Evolutionary conservation across 1,139 yeast genomes (phyloP).

Genomic region (Suhomyces atakaporum): DNA sequence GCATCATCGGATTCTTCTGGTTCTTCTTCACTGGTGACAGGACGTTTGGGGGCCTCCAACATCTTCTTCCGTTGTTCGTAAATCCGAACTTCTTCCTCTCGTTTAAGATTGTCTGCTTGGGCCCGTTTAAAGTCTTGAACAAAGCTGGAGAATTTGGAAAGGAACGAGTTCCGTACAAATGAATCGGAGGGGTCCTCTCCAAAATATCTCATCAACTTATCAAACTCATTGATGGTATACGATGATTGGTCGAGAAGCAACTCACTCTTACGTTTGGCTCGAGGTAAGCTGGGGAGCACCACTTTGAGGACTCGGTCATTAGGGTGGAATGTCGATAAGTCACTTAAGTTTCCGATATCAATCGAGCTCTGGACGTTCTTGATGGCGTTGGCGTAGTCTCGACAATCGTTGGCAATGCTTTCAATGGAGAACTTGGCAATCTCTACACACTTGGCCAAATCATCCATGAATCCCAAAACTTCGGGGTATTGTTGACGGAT

Average conservation of each 20-base stretch:
- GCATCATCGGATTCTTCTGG: conserved; percentile 36
- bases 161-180: conserved; percentile 67
- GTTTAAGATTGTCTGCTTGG: conserved; percentile 69
- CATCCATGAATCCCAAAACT: conserved; percentile 57
- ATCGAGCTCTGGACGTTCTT: conserved; percentile 71
- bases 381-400: conserved; percentile 55
- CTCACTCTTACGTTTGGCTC: conserved; percentile 67
- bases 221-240: conserved; percentile 67
- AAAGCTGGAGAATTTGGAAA: conserved; percentile 72
- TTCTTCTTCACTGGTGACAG: conserved; percentile 16
- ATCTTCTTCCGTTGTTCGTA: conserved; percentile 73
- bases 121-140: conserved; percentile 74
- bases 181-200: conserved; percentile 77
- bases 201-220: conserved; percentile 67
- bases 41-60: conserved; percentile 48
- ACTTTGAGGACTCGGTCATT: conserved; percentile 63
- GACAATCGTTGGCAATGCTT: conserved; percentile 63
- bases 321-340: conserved; percentile 74
- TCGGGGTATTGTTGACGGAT: conserved; percentile 70
- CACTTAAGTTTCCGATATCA: conserved; percentile 76
- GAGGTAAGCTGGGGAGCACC: conserved; percentile 65
- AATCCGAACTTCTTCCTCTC: conserved; percentile 77
- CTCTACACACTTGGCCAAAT: conserved; percentile 56
- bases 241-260: conserved; percentile 63
- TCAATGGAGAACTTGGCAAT: conserved; percentile 71